Evolutionary conservation across 306 rosid species (phyloP), one percentile per base, ranked within the genome.

Genomic region (Castanea crenata): DNA sequence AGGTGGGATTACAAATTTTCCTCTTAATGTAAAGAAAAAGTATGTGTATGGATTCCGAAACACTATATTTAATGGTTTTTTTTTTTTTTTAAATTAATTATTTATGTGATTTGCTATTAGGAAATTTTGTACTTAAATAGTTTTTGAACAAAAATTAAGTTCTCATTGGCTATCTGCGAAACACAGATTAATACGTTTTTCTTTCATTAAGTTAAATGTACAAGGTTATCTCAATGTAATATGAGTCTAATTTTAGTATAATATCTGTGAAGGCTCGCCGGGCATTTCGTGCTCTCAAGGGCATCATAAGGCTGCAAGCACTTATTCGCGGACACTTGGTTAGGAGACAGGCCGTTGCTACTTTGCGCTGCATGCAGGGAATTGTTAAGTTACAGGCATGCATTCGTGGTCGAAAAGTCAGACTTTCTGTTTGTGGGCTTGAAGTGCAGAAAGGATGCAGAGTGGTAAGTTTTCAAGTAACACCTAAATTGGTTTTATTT

Each of bases 271-370:
- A 90, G 93, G 91, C 90, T 70, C 86, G 89, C 55, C 68, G 31
- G 52, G 59, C 80, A 76, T 83, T 80, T 78, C 81, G 70, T 56
- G 81, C 76, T 31, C 80, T 84, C 69, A 88, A 82, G 83, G 81
- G 83, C 62, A 59, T 81, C 77, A 72, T 76, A 79, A 86, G 79
- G 72, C 82, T 90, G 82, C 91, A 90, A 86, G 89, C 90, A 76
- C 68, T 86, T 78, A 63, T 88, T 55, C 91, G 90, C 20, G 91
- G 90, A 38, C 83, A 78, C 81, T 73, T 90, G 87, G 86, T 80
- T 74, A 85, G 90, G 75, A 90, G 91, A 77, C 90, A 90, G 75
- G 93, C 91, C 38, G 76, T 85, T 81, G 69, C 91, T 74, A 87
- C 93, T 57, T 80, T 90, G 29, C 73, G 75, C 87, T 84, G 89